Conservation (phyloP, 2,329 filamentous ascomycete genomes). For the Cercospora berteroae region DNA sequence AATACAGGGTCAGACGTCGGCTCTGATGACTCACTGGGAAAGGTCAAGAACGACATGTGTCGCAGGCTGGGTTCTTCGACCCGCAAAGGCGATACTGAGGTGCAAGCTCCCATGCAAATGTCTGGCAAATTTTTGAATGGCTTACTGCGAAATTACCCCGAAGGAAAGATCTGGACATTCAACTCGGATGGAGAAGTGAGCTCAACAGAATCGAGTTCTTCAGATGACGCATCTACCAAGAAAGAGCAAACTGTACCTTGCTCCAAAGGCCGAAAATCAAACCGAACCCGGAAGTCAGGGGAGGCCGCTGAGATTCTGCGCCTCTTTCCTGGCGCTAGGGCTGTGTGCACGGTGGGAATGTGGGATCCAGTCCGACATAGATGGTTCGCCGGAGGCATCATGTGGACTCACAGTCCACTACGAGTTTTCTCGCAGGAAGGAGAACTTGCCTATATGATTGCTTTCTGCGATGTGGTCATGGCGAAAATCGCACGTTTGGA, state of each 20-base stretch:
- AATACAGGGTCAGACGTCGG: neutral
- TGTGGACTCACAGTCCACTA: constrained; percentile 47
- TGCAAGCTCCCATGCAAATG: neutral
- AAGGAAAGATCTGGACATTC: constrained; percentile 22
- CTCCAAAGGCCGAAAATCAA: neutral
- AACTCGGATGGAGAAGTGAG: constrained; percentile 13
- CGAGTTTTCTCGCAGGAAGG: constrained; percentile 41
- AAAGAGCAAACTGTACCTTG: neutral
- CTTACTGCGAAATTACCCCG: constrained; percentile 15
- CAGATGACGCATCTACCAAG: neutral
- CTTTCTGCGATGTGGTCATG: constrained; percentile 45
- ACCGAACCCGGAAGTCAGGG: neutral
- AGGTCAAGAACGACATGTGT: neutral
- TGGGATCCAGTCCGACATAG: constrained; percentile 20
- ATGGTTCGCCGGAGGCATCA: constrained; percentile 34
- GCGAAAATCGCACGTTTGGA: constrained; percentile 42
- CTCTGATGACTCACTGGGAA: constrained; percentile 3
- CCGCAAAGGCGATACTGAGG: neutral
- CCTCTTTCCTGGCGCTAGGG: constrained; percentile 14
- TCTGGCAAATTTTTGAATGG: constrained; percentile 16
- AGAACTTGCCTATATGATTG: constrained; percentile 40
- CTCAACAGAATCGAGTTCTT: constrained; percentile 12
- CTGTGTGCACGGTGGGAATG: constrained; percentile 17
- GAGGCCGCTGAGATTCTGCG: constrained; percentile 2
- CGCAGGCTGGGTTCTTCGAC: neutral